Evolutionary conservation across 2,329 filamentous ascomycete genomes (phyloP).

Genomic region (Calycina marina): DNA sequence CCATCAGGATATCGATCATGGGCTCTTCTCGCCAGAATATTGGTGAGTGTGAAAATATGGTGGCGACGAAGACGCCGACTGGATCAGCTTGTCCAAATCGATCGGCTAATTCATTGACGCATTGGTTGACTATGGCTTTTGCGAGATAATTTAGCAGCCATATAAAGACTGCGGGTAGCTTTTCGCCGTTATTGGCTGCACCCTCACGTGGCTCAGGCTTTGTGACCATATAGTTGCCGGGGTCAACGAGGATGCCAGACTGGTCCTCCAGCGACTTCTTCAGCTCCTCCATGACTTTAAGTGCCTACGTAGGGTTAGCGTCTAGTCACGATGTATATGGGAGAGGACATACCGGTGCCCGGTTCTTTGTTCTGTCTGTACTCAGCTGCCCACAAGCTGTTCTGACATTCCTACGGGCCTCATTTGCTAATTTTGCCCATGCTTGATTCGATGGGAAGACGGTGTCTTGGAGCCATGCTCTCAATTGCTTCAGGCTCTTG

Average conservation of each 20-base stretch:
- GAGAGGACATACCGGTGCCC: conserved; percentile 31
- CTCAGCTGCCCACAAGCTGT: conserved; percentile 63
- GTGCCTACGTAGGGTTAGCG: conserved; percentile 2
- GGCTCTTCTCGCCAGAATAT: conserved; percentile 53
- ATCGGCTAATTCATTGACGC: conserved; percentile 49
- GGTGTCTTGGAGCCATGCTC: conserved; percentile 33
- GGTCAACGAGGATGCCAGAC: conserved; percentile 37
- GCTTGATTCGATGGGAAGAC: conserved; percentile 38
- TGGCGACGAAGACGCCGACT: conserved; percentile 61
- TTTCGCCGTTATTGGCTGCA: conserved; percentile 31
- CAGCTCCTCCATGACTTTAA: conserved; percentile 36
- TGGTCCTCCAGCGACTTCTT: conserved; percentile 38
- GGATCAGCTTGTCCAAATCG: conserved; percentile 57
- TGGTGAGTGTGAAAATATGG: conserved; percentile 55
- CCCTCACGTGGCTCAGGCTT: conserved; percentile 32
- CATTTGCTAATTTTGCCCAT: conserved; percentile 52
- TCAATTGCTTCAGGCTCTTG: conserved; percentile 46
- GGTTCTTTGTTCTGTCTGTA: conserved; percentile 48
- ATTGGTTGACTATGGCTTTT: conserved; percentile 59
- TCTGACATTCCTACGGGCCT: conserved; percentile 56
- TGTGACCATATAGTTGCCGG: conserved; percentile 37
- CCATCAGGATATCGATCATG: conserved; percentile 71
- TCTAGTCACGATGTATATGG: background rate
- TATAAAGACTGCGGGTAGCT: conserved; percentile 50
- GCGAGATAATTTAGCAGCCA: conserved; percentile 66